Percentiles rank a stretch among this genome's conserved stretches.
Evolutionary conservation across 2,329 filamentous ascomycete species (phyloP).

Genomic region (Ceratocystis alfenasii): DNA sequence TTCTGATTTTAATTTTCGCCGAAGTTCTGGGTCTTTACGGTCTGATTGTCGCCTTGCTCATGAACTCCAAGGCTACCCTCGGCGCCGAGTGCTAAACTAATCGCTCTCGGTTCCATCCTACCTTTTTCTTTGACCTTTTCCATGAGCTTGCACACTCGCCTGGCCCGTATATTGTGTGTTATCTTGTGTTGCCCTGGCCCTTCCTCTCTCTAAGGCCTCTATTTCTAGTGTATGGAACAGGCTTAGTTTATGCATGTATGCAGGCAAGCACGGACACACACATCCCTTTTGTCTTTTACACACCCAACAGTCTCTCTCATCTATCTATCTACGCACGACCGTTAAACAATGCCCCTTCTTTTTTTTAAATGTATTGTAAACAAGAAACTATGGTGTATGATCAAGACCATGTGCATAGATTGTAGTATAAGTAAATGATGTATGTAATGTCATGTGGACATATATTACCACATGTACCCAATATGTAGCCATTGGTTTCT

Average conservation of each 20-base stretch:
- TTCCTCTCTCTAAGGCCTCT: too few species aligned
- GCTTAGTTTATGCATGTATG: too few species aligned
- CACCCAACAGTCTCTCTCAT: not conserved
- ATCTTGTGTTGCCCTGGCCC: too few species aligned
- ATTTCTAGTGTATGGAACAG: too few species aligned
- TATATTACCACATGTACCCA: too few species aligned
- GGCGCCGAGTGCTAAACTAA: constrained; percentile 48
- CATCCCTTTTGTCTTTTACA: not conserved
- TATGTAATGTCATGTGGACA: too few species aligned
- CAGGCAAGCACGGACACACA: too few species aligned
- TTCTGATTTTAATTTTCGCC: constrained; percentile 98
- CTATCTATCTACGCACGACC: constrained; percentile 7
- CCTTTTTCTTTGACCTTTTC: not conserved
- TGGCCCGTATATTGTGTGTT: too few species aligned
- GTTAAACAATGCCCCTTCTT: not conserved
- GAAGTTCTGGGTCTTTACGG: constrained; percentile 99
- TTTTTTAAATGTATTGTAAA: constrained; percentile 4
- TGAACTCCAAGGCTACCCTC: constrained; percentile 85
- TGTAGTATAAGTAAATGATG: too few species aligned
- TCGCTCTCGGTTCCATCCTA: not conserved
- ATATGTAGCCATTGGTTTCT: not conserved
- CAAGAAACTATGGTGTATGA: too few species aligned
- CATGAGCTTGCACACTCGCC: too few species aligned
- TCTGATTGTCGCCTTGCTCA: constrained; percentile 94
- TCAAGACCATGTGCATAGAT: too few species aligned